Evolutionary conservation across 768 basidiomycete species (phyloP), one percentile per base, ranked within the genome.

Genomic region (Podaxis carcinomalis): DNA sequence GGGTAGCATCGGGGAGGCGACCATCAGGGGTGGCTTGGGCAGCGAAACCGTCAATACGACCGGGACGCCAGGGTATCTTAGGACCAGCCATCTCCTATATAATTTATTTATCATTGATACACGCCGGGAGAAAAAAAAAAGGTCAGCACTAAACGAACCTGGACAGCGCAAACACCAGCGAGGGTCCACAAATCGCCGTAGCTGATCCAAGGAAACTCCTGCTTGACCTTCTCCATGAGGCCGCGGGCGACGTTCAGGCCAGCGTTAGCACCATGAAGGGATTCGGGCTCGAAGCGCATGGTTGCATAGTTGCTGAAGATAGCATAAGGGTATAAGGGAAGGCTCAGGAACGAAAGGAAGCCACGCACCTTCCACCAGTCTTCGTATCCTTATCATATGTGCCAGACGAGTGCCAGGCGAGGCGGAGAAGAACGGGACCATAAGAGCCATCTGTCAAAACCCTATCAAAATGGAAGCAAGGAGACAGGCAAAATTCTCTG

Each of bases 121-220:
- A 5, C 2, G 27, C 14, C n/a, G 19, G 13, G 40, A n/a, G 25
- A n/a, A 44, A 51, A 19, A 27, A 60, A 51, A 40, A 36, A 37
- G 57, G 21, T n/a, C 21, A 25, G 10, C 19, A 13, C 6, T 21
- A 14, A 61, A 61, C 71, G 19, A 57, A 82, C 81, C 80, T 92
- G 90, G 54, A 98, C 77, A 57, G 95, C 95, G 65, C 83, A 84
- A 60, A 98, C 95, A 70, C 96, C 96, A 57, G 79, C 96, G 40
- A 99, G 88, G 25, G 96, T 99, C 95, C 95, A 97, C 59, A 97
- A 80, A 72, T 98, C 95, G 64, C 95, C 95, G 72, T 97, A 98
- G 61, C 85, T 90, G 66, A 98, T 97, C 93, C 95, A 95, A 0
- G 87, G 82, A 79, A 90, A 93, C 67, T 96, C 85, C 56, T 86